These are phyloP conservation scores for Clohesyomyces aquaticus DNA, from an alignment of 495 filamentous ascomycete species.

Conservation along the genomic window DNA sequence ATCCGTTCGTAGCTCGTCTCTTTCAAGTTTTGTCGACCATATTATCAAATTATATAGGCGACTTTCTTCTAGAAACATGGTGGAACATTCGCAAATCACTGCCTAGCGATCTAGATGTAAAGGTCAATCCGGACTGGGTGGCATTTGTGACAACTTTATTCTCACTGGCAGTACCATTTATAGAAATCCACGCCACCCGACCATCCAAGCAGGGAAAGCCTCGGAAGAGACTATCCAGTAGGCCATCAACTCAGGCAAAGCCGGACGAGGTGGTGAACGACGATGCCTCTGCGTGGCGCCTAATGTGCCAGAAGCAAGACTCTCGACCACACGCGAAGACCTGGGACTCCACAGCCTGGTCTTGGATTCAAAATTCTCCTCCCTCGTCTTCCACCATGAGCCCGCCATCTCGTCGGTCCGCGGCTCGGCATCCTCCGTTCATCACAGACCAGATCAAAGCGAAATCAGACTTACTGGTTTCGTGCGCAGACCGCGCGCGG, in stretches of 20 bases:
- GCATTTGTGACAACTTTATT: constrained; percentile 74
- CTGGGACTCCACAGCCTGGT: constrained; percentile 33
- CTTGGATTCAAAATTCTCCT: constrained; percentile 27
- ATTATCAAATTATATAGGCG: constrained; percentile 55
- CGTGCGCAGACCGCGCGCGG: constrained; percentile 26
- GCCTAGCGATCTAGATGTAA: constrained; percentile 47
- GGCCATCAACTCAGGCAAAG: constrained; percentile 13
- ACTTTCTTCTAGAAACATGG: constrained; percentile 71
- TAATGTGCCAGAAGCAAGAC: constrained; percentile 28
- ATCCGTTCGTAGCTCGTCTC: constrained; percentile 23
- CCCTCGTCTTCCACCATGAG: constrained; percentile 23
- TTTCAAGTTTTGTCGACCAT: constrained; percentile 28
- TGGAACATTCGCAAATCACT: constrained; percentile 77
- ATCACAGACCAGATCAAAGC: constrained; percentile 19
- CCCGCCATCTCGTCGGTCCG: constrained; percentile 12
- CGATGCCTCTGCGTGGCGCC: constrained; percentile 23
- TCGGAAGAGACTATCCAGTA: constrained; percentile 8
- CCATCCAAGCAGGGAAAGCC: constrained; percentile 12
- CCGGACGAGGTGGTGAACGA: background rate
- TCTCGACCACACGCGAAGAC: constrained; percentile 17
- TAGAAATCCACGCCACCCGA: constrained; percentile 37
- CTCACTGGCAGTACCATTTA: constrained; percentile 53
- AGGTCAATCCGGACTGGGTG: constrained; percentile 75
- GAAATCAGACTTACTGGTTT: constrained; percentile 22
- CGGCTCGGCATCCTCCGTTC: background rate